phyloP scores from a whole-genome alignment of 257 asterid species.

The Henckelia pumila region DNA sequence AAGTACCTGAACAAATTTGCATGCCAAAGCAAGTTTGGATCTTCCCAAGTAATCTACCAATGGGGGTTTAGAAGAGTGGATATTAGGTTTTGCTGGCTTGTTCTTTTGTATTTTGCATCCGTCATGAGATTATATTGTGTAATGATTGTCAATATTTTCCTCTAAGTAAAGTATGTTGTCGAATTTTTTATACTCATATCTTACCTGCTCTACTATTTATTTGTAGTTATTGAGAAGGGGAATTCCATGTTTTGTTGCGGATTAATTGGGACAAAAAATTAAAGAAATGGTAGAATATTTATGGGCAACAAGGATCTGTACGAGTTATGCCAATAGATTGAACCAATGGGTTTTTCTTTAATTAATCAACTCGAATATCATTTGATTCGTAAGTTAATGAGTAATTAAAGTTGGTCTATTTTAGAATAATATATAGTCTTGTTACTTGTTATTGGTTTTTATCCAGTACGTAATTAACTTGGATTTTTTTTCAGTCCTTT shows the following conservation, averaged over 20 bases:
- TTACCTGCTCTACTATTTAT: not conserved
- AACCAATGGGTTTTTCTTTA: no score
- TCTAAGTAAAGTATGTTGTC: not conserved
- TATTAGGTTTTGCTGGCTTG: conserved; percentile 39
- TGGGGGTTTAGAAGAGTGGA: conserved; percentile 26
- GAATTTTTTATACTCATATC: not conserved
- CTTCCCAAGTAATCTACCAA: conserved; percentile 26
- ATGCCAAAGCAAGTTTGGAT: conserved; percentile 34
- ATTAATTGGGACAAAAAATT: not conserved
- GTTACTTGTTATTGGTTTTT: no score
- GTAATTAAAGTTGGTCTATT: no score
- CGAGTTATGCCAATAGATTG: not conserved
- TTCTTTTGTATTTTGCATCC: conserved; percentile 34
- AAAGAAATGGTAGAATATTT: not conserved
- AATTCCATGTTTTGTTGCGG: not conserved
- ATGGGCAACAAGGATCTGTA: not conserved
- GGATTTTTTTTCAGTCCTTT: no score
- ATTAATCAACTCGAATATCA: no score
- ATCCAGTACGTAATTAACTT: no score
- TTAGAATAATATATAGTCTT: no score
- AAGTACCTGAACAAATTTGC: conserved; percentile 25
- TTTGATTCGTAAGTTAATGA: no score
- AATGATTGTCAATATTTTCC: not conserved
- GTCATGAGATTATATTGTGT: conserved; percentile 13
- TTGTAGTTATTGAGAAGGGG: not conserved